Evolutionary conservation across 257 asterid genomes (phyloP).

Genomic region (Echites panduratus): DNA sequence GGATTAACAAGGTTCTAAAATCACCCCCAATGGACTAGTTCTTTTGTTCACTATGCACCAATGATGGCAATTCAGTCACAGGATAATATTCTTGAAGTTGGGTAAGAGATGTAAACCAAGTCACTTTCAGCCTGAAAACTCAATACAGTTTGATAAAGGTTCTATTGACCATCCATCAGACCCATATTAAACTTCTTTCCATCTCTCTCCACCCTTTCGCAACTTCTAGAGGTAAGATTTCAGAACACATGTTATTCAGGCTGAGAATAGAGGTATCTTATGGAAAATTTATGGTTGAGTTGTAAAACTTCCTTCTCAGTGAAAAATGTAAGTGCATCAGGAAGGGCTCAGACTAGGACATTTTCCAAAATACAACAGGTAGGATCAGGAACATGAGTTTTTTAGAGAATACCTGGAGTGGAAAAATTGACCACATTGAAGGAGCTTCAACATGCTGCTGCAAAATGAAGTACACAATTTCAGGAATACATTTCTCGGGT

Average conservation of each 20-base stretch:
- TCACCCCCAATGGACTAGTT: neutral
- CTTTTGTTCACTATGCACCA: neutral
- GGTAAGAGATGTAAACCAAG: neutral
- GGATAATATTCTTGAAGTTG: neutral
- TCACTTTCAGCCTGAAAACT: neutral
- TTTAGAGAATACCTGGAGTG: constrained; percentile 70
- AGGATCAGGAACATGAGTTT: neutral
- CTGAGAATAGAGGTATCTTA: neutral
- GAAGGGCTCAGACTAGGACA: neutral
- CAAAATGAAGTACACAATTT: constrained; percentile 54
- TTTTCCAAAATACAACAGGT: neutral
- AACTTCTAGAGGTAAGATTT: neutral
- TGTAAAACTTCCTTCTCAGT: neutral
- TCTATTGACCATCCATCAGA: too few species aligned
- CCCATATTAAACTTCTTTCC: neutral
- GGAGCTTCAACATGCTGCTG: constrained; percentile 86
- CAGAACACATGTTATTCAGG: neutral
- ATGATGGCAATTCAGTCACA: neutral
- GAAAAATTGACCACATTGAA: constrained; percentile 97
- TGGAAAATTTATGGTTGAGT: neutral
- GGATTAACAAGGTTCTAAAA: neutral
- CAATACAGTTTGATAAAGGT: neutral
- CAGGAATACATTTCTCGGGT: constrained; percentile 85
- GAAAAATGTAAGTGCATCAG: neutral
- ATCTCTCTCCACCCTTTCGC: neutral